Evolutionary conservation across 2,329 filamentous ascomycete genomes (phyloP), one percentile per base, ranked within the genome.

Genomic region (Penicillium sp.): DNA sequence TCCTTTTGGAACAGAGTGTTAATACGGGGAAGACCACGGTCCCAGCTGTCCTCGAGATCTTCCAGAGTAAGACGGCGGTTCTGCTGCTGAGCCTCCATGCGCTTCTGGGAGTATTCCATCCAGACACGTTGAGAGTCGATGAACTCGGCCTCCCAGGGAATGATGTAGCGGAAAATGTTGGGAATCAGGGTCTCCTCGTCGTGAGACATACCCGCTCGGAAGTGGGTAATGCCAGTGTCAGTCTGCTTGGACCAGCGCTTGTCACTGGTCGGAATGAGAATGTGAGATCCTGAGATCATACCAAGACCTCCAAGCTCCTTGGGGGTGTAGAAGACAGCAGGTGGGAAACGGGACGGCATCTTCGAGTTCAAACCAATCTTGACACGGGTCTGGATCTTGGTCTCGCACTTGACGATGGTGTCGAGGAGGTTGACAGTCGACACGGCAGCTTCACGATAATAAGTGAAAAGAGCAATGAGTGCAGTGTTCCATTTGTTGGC

Each of bases 401-500:
- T 99, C 75, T 99, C 94, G 64, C 94, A 99, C 76, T 99, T 99
- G 70, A 99, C 94, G 63, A 99, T 99, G 0, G 93, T 96, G 69
- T 99, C 94, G 3, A 99, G 82, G 4, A 99, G 80, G 56, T 90
- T 89, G 55, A 97, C 90, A 0, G 95, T 99, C 0, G 93, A 96
- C 1, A 97, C 93, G 15, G 94, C 94, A 44, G 94, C 94, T 70
- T 99, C 94, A 70, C 94, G 90, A 70, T 99, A 99, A 74, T 99
- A 99, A 0, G 94, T 97, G 76, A 99, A 99, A 24, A 99, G 82
- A 0, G 94, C 92, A 66, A 99, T 99, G 61, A 99, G 75, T 1
- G 90, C 94, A 0, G 94, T 99, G 74, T 99, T 99, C 94, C 95
- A 99, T 77, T 99, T 99, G 77, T 99, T 99, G 43, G 95, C 94